Percentiles rank a stretch among this genome's conserved stretches.
These are phyloP conservation scores for Podospora tetraspora DNA, from an alignment of 495 filamentous ascomycete genomes.

Conservation along the genomic window DNA sequence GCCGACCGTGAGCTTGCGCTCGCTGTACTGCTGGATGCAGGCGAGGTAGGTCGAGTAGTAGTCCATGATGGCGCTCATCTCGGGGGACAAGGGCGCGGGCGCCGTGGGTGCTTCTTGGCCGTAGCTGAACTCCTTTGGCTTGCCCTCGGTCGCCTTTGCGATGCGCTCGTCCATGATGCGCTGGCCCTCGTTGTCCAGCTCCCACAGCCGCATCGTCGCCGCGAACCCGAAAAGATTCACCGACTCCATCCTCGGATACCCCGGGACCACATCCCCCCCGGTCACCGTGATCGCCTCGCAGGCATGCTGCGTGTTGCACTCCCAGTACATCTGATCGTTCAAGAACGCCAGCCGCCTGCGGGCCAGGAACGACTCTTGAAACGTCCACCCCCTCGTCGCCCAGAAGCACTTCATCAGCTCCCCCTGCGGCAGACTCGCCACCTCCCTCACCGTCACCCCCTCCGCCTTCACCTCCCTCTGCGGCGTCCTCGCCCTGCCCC, in stretches of 20 bases:
- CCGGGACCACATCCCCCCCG: not conserved
- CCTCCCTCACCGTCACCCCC: too few relatives aligned
- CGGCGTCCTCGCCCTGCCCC: too few relatives aligned
- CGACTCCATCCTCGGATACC: not conserved
- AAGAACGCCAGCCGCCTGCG: too few relatives aligned
- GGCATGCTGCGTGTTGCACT: not conserved
- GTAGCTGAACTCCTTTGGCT: too few relatives aligned
- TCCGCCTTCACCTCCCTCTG: too few relatives aligned
- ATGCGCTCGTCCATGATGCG: too few relatives aligned
- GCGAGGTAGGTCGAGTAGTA: not conserved
- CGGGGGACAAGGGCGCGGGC: too few relatives aligned
- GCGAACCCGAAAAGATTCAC: too few relatives aligned
- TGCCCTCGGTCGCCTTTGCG: too few relatives aligned
- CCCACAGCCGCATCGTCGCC: too few relatives aligned
- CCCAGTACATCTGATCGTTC: not conserved
- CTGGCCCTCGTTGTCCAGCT: too few relatives aligned
- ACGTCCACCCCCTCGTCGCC: not conserved
- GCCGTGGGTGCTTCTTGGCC: too few relatives aligned
- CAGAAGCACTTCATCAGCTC: not conserved
- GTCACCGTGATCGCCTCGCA: not conserved
- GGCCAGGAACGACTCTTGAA: not conserved
- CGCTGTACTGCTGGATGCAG: not conserved
- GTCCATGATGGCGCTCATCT: not conserved
- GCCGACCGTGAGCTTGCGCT: not conserved
- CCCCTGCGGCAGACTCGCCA: not conserved